Base-by-base conservation (phyloP, 805 yeast genomes). In the Yamadazyma takamatsuzukensis region DNA sequence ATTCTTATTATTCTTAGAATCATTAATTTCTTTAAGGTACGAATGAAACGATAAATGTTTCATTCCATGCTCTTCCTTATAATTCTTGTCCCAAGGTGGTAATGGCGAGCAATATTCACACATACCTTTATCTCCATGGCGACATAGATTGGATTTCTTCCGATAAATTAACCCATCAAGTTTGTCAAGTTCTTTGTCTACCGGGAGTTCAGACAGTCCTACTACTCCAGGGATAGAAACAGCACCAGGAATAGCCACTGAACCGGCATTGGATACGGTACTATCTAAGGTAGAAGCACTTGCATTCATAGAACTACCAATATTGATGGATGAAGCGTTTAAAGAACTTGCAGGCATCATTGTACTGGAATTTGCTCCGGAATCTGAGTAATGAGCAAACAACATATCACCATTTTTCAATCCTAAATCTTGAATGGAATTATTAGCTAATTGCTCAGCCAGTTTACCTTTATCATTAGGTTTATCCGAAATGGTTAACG, bases 51-150 rank as follows among this genome's bases (percentile, higher is more conserved):
- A 86, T 31, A 77, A 66, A 57, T 90, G 97, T 56, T 93, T 93
- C 53, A 90, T 86, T 23, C 75, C 78, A 41, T 88, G 68, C 41
- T 78, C 81, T 30, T 74, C 74, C 43, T 80, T 80, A 54, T 88
- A 90, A 15, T 70, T 75, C 42, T 71, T 72, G 56, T 93, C 96
- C 86, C 90, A 93, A 2, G 98, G 97, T 21, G 96, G 96, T 32
- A 93, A 62, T 0, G 97, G 96, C 21, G 94, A 78, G 56, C 97
- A 93, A 53, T 88, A 87, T 51, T 93, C 98, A 58, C 98, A 93
- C 97, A 93, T 93, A 2, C 97, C 99, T 47, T 81, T 82, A 23
- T 80, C 90, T 3, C 90, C 83, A 54, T 93, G 98, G 39, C 80
- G 75, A 58, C 98, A 90, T 40, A 88, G 63, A 2, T 56, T 47